Evolutionary conservation across 345 rosid species (phyloP).

Genomic region (Linum tenue): DNA sequence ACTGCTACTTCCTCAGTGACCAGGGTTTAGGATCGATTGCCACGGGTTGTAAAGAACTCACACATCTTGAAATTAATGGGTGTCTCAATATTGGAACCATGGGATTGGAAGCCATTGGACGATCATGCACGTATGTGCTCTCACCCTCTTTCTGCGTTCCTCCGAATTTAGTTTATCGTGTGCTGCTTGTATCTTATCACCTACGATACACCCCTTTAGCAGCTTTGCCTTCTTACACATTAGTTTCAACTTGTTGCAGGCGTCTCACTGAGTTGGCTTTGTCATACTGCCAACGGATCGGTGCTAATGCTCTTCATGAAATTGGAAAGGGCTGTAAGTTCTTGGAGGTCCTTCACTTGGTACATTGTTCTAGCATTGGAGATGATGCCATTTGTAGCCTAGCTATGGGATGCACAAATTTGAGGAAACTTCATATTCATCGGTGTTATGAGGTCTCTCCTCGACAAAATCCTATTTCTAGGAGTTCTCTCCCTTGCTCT

Average conservation of each 20-base stretch:
- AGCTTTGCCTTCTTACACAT: slow-evolving; percentile 2
- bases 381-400: slow-evolving; percentile 67
- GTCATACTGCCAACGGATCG: slow-evolving; percentile 75
- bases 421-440: slow-evolving; percentile 83
- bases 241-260: slow-evolving; percentile 36
- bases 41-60: slow-evolving; percentile 60
- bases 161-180: no score
- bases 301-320: slow-evolving; percentile 55
- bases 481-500: slow-evolving; percentile 11
- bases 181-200: no score
- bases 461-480: not conserved
- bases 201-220: not conserved
- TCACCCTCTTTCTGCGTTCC: not conserved
- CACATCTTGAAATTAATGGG: slow-evolving; percentile 83
- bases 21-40: slow-evolving; percentile 77
- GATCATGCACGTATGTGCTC: slow-evolving; percentile 57
- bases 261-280: slow-evolving; percentile 67
- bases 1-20: slow-evolving; percentile 72
- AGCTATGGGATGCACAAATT: slow-evolving; percentile 71
- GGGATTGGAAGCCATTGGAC: slow-evolving; percentile 77
- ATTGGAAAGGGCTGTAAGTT: slow-evolving; percentile 75
- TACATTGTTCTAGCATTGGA: slow-evolving; percentile 75
- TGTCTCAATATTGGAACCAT: slow-evolving; percentile 78
- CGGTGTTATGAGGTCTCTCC: slow-evolving; percentile 69
- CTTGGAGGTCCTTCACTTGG: slow-evolving; percentile 74